Base-by-base conservation (phyloP, 352 stramenopile genomes). In the Pythium brachiatum region DNA sequence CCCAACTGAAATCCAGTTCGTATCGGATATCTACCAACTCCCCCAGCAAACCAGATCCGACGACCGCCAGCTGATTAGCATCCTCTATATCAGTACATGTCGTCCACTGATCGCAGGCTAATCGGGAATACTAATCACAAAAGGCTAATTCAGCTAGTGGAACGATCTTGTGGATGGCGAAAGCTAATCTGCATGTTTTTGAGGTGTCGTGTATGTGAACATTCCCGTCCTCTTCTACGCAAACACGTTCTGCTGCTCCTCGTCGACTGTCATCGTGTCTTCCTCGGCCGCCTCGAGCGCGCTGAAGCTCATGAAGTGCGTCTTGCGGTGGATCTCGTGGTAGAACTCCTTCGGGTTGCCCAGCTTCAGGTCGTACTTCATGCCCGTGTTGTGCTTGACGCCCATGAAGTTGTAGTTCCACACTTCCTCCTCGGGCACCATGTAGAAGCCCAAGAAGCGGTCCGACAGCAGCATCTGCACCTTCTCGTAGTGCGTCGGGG, bases 391-490 rank as follows among this genome's bases (percentile, higher is more conserved):
- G 84, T 99, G 97, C 72, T 99, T 99, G 44, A 99, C 96, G 57
- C 97, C 97, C 87, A 99, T 98, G 70, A 99, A 99, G 72, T 99
- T 99, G 82, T 99, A 99, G 79, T 99, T 99, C 98, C 97, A 99
- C 54, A 98, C 79, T 21, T 98, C 94, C 62, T 98, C 95, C 51
- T 98, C 94, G 8, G 98, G 97, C 51, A 99, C 96, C 94, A 99
- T 98, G 79, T 99, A 99, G 76, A 99, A 99, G 15, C 98, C 98
- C 62, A 99, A 85, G 89, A 99, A 99, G 13, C 96, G 92, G 74
- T 99, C 97, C 61, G 92, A 99, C 29, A 99, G 81, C 54, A 99
- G 76, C 95, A 99, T 99, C 77, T 99, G 97, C 55, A 99, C 96
- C 82, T 99, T 98, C 69, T 99, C 96, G 75, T 99, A 99, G 81